phyloP scores from a whole-genome alignment of 257 asterid species.

The Solanum megistacrolobum region DNA sequence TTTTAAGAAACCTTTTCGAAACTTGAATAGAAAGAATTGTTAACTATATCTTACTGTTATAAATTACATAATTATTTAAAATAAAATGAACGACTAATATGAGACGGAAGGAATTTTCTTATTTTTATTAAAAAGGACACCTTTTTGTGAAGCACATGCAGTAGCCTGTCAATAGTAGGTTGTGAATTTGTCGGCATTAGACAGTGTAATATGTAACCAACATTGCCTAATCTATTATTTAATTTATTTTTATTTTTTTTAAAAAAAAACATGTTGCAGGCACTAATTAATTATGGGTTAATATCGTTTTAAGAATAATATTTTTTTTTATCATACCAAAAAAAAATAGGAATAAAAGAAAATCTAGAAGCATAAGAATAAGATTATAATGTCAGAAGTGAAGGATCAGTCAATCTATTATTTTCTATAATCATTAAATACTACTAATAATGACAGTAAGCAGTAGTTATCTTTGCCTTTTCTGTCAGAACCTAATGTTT shows the following conservation, averaged over 20 bases:
- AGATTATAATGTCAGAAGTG: neutral
- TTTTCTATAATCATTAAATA: neutral
- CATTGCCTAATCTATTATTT: neutral
- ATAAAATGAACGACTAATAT: too few species aligned
- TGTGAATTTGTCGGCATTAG: neutral
- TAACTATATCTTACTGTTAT: too few species aligned
- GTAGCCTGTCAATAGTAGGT: neutral
- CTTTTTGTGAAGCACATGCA: slow-evolving; percentile 15
- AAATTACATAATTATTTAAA: too few species aligned
- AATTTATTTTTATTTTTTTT: neutral
- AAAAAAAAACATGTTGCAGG: neutral
- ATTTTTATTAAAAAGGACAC: neutral
- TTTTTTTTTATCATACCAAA: neutral
- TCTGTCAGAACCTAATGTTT: neutral
- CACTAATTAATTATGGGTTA: neutral
- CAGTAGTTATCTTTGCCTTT: neutral
- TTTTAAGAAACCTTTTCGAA: neutral
- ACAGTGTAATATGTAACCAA: neutral
- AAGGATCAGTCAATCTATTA: neutral
- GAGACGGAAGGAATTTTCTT: accelerated
- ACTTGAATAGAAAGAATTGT: too few species aligned
- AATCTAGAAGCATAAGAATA: neutral
- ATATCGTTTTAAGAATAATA: neutral
- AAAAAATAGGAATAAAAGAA: neutral
- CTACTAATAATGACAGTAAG: neutral